Evolutionary conservation across 805 yeast species (phyloP), one percentile per base, ranked within the genome.

Genomic region (Candida suzukii): DNA sequence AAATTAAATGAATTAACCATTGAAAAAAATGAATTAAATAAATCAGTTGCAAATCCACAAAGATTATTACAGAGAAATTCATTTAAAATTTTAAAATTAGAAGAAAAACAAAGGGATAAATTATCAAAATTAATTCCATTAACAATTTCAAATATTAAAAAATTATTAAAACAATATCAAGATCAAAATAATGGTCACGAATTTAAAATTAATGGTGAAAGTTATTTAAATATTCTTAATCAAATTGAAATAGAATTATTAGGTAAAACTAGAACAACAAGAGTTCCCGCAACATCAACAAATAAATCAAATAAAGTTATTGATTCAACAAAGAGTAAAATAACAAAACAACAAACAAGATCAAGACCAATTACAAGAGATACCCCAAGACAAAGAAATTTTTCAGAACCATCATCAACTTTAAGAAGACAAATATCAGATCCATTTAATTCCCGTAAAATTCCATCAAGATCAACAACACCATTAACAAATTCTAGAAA

Each of bases 21-120:
- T 13, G 95, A 87, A 48, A 83, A 83, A 45, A 48, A 57, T 2
- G 74, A 74, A 37, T 69, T 93, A 30, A 81, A 72, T 29, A 83
- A 78, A 46, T 78, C 93, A 4, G 73, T 83, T 2, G 81, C 78
- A 52, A 93, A 91, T 57, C 80, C 97, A 0, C 78, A 91, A 0
- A 71, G 98, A 46, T 68, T 90, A 34, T 60, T 83, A 36, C 76
- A 83, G 46, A 76, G 85, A 53, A 80, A 83, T 51, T 82, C 88
- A 2, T 90, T 91, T 47, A 81, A 80, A 45, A 81, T 90, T 20
- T 64, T 91, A 44, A 68, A 84, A 43, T 74, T 82, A 43, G 99
- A 91, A 56, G 96, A 88, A 56, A 81, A 73, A 53, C 67, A 79
- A 31, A 67, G 97, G 41, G 82, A 82, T 49, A 73, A 74, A 41